Base-by-base conservation (phyloP, 2,329 filamentous ascomycete genomes). In the Lecanicillium sp. region DNA sequence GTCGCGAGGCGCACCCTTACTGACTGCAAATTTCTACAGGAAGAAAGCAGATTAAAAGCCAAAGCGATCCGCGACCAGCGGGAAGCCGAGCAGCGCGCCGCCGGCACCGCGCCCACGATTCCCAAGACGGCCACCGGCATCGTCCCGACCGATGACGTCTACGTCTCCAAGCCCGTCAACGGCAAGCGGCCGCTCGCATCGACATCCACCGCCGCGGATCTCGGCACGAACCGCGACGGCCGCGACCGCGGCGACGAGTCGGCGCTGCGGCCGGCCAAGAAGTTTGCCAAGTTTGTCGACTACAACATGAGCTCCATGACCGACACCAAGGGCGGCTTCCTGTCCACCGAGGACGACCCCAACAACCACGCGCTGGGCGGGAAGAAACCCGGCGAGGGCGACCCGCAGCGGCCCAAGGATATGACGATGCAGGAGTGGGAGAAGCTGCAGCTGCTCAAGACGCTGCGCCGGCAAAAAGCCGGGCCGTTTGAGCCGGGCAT, bases 281-380 rank as follows among this genome's bases (percentile, higher is more conserved):
- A 94, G 61, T 96, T 97, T 57, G 82, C 87, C 52, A 91, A 93
- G 64, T 97, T 86, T 63, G 90, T 98, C 60, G 93, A 98, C 62
- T 97, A 96, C 69, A 93, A 98, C 66, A 93, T 98, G 68, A 91
- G 87, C 62, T 86, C 91, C 68, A 97, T 98, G 90, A 94, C 86
- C 6, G 93, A 98, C 65, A 97, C 91, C 1, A 96, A 96, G 62
- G 93, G 93, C 53, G 93, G 93, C 1, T 98, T 98, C 66, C 68
- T 98, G 55, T 87, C 85, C n/a, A 78, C 80, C 1, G 87, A 91
- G 53, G 93, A 98, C 61, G 93, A 98, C 65, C 93, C 93, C 1
- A 81, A 85, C 62, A 95, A 95, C 62, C 84, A 84, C 56, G 87
- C 84, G 8, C 79, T 83, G 57, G 74, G 70, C 6, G 70, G 64